phyloP scores from a whole-genome alignment of 352 stramenopile genomes.

The Phytophthora rubi region DNA sequence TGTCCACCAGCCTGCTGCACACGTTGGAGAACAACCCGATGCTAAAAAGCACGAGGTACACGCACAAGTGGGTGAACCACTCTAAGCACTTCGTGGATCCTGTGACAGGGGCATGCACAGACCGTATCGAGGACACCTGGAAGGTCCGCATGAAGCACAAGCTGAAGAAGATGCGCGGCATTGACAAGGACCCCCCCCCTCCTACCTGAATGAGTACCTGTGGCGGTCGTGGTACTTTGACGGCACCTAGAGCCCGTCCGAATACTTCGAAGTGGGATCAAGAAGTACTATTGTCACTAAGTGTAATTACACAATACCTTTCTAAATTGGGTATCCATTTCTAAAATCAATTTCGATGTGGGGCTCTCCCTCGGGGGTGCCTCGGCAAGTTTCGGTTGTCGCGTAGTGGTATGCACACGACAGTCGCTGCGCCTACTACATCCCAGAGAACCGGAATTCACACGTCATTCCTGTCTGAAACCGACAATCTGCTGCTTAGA shows the following conservation, averaged over 20 bases:
- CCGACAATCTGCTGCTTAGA: too few species aligned
- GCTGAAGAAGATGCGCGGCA: not conserved
- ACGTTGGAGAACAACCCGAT: not conserved
- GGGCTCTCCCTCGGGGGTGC: too few species aligned
- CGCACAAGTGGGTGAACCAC: slow-evolving; percentile 1
- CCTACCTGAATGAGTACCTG: not conserved
- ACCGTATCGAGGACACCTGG: not conserved
- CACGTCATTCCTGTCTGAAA: too few species aligned
- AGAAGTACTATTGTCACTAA: not conserved
- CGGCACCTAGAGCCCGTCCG: not conserved
- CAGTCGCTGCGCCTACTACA: too few species aligned
- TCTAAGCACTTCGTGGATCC: slow-evolving; percentile 8
- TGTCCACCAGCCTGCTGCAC: not conserved
- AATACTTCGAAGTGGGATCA: not conserved
- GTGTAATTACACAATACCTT: not conserved
- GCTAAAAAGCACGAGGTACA: slow-evolving; percentile 5
- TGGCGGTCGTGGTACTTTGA: not conserved
- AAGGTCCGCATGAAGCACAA: not conserved
- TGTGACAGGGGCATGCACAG: not conserved
- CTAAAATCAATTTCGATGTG: too few species aligned
- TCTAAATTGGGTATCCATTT: too few species aligned
- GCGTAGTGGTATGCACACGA: too few species aligned
- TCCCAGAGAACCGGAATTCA: too few species aligned
- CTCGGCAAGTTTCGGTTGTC: too few species aligned
- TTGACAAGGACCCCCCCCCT: not conserved